Evolutionary conservation across 2,329 filamentous ascomycete species (phyloP).

Genomic region (Cytospora chrysosperma): DNA sequence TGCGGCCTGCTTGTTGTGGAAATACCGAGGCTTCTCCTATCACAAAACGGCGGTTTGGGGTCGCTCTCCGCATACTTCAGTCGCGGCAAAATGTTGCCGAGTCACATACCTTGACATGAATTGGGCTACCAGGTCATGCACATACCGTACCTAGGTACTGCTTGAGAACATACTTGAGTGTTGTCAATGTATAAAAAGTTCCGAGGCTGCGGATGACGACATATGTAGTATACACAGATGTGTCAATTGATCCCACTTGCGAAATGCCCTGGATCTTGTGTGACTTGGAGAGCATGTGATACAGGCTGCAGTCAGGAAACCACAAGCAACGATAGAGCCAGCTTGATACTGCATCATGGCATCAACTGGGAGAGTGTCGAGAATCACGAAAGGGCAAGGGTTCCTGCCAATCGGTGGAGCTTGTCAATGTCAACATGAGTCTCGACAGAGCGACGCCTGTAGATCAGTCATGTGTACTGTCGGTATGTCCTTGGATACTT

Average conservation of each 20-base stretch:
- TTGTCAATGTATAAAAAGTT: too few relatives aligned
- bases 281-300: conserved; percentile 10
- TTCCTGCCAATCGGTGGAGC: not conserved
- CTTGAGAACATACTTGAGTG: too few relatives aligned
- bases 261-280: not conserved
- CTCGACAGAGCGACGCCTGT: not conserved
- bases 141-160: too few relatives aligned
- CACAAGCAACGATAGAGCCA: not conserved
- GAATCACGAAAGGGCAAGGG: not conserved
- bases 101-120: too few relatives aligned
- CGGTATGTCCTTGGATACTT: too few relatives aligned
- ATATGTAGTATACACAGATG: too few relatives aligned
- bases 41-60: not conserved
- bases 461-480: too few relatives aligned
- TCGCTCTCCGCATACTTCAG: not conserved
- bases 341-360: not conserved
- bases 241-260: not conserved
- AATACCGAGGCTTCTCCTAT: not conserved
- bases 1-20: conserved; percentile 5
- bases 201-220: not conserved
- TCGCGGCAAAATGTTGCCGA: too few relatives aligned
- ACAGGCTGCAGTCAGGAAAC: not conserved
- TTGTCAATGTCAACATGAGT: not conserved
- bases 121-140: too few relatives aligned
- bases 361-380: not conserved